These are phyloP conservation scores for Pseudocercospora fuligena DNA, from an alignment of 2,329 filamentous ascomycete genomes.

Conservation along the genomic window DNA sequence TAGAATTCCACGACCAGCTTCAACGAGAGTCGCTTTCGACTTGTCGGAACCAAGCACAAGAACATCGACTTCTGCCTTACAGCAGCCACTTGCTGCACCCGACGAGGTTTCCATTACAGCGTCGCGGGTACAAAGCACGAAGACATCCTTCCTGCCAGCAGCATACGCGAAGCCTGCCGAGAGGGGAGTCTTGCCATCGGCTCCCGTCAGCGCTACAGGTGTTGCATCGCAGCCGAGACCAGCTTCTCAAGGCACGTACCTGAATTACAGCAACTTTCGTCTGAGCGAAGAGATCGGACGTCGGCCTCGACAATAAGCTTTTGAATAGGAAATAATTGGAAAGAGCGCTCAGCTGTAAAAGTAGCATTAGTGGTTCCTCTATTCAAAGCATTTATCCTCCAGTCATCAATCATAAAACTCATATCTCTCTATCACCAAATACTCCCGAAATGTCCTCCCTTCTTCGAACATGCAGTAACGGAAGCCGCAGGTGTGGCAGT, in stretches of 20 bases:
- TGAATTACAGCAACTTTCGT: constrained; percentile 6
- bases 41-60: neutral
- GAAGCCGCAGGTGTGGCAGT: constrained; percentile 17
- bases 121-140: neutral
- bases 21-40: neutral
- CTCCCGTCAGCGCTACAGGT: neutral
- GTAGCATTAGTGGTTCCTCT: neutral
- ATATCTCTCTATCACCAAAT: neutral
- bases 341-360: neutral
- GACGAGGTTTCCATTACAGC: neutral
- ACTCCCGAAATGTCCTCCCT: constrained; percentile 25
- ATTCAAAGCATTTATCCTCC: neutral
- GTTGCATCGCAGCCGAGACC: neutral
- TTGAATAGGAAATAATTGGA: neutral
- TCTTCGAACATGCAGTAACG: constrained; percentile 16
- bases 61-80: neutral
- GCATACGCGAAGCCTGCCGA: neutral
- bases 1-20: neutral
- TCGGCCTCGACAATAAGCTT: neutral
- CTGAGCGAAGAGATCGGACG: neutral
- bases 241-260: neutral
- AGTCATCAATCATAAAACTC: neutral
- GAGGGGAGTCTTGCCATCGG: neutral
- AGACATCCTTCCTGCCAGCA: neutral
- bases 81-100: neutral